Base-by-base conservation (phyloP, 164 flowering plant genomes). In the Chimonanthus praecox region DNA sequence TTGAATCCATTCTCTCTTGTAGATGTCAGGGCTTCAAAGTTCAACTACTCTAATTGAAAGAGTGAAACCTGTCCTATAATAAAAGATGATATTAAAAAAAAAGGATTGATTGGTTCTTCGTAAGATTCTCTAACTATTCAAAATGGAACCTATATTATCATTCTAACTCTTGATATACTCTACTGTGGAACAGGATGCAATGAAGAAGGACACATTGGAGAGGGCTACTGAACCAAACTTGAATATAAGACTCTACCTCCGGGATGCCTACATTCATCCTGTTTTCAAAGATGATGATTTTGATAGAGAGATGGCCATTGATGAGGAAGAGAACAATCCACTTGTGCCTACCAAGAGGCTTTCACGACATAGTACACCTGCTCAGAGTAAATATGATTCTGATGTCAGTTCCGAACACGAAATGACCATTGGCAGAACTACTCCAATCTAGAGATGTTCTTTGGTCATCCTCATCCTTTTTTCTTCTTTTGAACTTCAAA, bases 141-240 rank as follows among this genome's bases (percentile, higher is more conserved):
- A 15, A 15, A 54, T 8, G 60, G 15, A 15, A 54, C 8, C 60
- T 54, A 8, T 7, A 54, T 8, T 4, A 8, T 54, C 11, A 54
- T 54, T 54, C 3, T 54, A 54, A 54, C 60, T 54, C 11, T 54
- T 54, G 11, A 54, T 7, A 4, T n/a, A 44, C 16, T 45, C 16
- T 66, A 6, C 15, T 46, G 2, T 5, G 15, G 44, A 3, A 69
- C 86, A 92, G 97, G 90, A 92, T 49, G 93, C 97, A 50, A 85
- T 89, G 90, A 84, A 88, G 77, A 92, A 87, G 83, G 97, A 92
- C 67, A 92, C 94, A 73, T 67, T 92, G 48, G 97, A 92, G 70
- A 70, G 84, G 71, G 94, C 92, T 0, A 90, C 86, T 3, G 97
- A 90, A 58, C 97, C 97, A 58, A 85, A 76, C 76, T 78, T 92